Evolutionary conservation across 371 early-diverging fungal species (phyloP).

Genomic region (Saksenaea vasiformis): DNA sequence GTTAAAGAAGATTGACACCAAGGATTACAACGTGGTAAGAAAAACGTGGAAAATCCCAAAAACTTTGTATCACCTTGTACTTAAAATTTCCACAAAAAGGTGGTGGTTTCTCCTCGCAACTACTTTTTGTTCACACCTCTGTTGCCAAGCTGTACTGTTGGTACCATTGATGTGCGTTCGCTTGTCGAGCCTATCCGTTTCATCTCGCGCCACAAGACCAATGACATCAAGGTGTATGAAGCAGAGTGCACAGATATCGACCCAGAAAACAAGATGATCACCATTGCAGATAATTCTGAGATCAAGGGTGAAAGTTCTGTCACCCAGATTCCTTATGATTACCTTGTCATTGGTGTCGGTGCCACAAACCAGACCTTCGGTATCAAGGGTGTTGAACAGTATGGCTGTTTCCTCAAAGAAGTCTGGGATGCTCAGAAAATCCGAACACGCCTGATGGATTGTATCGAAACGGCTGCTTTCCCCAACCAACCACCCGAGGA

Average conservation of each 20-base stretch:
- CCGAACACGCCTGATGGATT: slow-evolving; percentile 82
- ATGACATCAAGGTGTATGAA: slow-evolving; percentile 83
- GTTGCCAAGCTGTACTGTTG: slow-evolving; percentile 84
- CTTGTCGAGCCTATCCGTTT: slow-evolving; percentile 89
- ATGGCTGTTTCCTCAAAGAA: slow-evolving; percentile 88
- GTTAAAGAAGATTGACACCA: slow-evolving; percentile 74
- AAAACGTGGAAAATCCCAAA: too few species aligned
- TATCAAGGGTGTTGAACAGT: slow-evolving; percentile 82
- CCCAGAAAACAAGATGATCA: slow-evolving; percentile 71
- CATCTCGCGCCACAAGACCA: slow-evolving; percentile 82
- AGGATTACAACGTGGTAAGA: slow-evolving; percentile 74
- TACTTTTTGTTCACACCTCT: slow-evolving; percentile 95
- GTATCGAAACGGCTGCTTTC: slow-evolving; percentile 88
- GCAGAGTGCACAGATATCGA: slow-evolving; percentile 87
- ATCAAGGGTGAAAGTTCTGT: slow-evolving; percentile 62
- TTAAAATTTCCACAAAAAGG: slow-evolving; percentile 19
- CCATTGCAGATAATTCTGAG: slow-evolving; percentile 76
- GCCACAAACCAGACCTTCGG: slow-evolving; percentile 91
- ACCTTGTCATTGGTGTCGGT: slow-evolving; percentile 87
- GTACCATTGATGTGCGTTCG: slow-evolving; percentile 83
- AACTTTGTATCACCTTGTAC: neutral
- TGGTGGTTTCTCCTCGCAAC: slow-evolving; percentile 87
- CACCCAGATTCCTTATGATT: slow-evolving; percentile 79
- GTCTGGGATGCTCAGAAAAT: slow-evolving; percentile 91
- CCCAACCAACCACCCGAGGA: slow-evolving; percentile 79